A percentile compares a stretch with the other conserved stretches of the same genome.
Conservation (phyloP, 2,329 filamentous ascomycete genomes). For the Coniosporium uncinatum region DNA sequence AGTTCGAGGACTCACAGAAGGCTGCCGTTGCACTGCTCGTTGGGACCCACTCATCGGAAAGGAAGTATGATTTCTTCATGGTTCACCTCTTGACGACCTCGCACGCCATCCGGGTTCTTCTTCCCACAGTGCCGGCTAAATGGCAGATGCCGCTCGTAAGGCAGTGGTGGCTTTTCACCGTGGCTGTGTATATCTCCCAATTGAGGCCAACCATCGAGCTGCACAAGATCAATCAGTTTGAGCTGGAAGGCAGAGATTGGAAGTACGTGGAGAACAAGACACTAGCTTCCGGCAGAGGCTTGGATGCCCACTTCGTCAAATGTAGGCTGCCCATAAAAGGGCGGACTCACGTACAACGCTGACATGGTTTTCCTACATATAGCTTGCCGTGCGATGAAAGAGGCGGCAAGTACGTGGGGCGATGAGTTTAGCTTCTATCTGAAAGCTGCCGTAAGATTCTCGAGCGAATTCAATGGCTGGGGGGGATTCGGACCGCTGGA, state of each 20-base stretch:
- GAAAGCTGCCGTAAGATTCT: conserved; percentile 64
- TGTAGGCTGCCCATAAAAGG: conserved; percentile 28
- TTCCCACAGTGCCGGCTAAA: conserved; percentile 69
- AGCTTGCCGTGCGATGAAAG: conserved; percentile 67
- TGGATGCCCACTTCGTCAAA: conserved; percentile 86
- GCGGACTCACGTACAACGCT: conserved; percentile 8
- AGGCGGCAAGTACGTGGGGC: conserved; percentile 69
- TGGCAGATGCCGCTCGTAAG: conserved; percentile 71
- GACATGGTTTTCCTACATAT: no score
- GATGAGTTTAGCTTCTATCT: conserved; percentile 62
- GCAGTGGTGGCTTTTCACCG: conserved; percentile 85
- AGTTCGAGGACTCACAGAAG: conserved; percentile 39
- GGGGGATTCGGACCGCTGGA: no score
- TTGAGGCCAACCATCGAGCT: conserved; percentile 66
- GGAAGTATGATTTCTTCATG: conserved; percentile 77
- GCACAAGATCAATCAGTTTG: conserved; percentile 53
- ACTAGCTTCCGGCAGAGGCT: conserved; percentile 58
- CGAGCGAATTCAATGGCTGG: conserved; percentile 71
- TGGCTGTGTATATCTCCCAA: conserved; percentile 73
- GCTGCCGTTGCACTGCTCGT: no score
- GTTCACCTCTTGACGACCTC: conserved; percentile 80
- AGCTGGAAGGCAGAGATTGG: conserved; percentile 67
- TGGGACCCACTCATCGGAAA: conserved; percentile 25
- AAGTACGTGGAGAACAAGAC: conserved; percentile 68
- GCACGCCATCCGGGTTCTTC: conserved; percentile 81